phyloP scores from a whole-genome alignment of 1,284 basidiomycete species.

The Neotropicomus parvogracilis region DNA sequence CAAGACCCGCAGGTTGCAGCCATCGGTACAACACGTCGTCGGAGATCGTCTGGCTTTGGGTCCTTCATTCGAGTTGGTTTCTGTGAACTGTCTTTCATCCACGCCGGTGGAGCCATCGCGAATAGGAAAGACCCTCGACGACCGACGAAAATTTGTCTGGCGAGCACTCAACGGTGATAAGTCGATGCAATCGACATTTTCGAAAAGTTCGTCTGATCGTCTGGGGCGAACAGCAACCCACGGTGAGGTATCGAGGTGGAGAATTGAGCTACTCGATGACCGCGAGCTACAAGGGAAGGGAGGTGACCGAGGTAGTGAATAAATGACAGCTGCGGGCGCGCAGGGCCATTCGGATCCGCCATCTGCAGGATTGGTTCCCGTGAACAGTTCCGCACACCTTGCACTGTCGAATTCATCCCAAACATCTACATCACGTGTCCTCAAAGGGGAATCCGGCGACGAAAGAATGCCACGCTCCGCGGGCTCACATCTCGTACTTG shows the following conservation, averaged over 20 bases:
- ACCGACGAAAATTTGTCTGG: background rate
- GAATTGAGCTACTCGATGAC: slow-evolving; percentile 16
- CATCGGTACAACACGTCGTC: background rate
- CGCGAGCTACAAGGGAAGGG: slow-evolving; percentile 17
- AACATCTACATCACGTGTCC: background rate
- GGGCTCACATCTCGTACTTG: background rate
- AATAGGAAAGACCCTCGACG: background rate
- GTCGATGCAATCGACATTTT: background rate
- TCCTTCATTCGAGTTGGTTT: background rate
- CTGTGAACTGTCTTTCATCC: slow-evolving; percentile 1
- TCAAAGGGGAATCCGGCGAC: background rate
- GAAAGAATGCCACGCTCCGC: background rate
- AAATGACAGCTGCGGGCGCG: background rate
- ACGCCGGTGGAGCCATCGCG: background rate
- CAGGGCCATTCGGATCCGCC: background rate
- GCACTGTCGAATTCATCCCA: slow-evolving; percentile 2
- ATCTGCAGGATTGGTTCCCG: background rate
- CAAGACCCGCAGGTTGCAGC: background rate
- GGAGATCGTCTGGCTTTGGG: background rate
- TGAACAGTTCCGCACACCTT: background rate
- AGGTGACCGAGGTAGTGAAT: slow-evolving; percentile 20
- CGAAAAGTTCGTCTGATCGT: background rate
- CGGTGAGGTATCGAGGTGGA: slow-evolving; percentile 28
- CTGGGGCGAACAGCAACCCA: background rate
- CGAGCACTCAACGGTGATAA: background rate